These are phyloP conservation scores for Apiospora pterosperma DNA, from an alignment of 2,329 filamentous ascomycete genomes.

Conservation along the genomic window DNA sequence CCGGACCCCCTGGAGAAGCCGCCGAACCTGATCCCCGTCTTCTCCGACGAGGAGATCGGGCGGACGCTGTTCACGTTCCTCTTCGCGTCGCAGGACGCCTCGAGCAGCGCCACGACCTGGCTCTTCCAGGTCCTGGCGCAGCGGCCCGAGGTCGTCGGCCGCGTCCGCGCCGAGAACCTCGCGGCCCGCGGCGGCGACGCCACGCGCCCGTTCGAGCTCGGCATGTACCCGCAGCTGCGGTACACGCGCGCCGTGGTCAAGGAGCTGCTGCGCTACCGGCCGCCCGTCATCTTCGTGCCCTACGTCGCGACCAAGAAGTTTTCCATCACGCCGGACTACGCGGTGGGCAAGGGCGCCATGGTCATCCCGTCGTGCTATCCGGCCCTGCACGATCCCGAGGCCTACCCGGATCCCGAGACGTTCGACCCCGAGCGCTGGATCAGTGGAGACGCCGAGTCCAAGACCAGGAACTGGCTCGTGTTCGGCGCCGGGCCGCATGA, in stretches of 20 bases:
- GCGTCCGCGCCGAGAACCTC: constrained; percentile 45
- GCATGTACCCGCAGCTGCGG: constrained; percentile 42
- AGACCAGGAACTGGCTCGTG: constrained; percentile 52
- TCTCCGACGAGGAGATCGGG: constrained; percentile 45
- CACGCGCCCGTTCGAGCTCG: constrained; percentile 36
- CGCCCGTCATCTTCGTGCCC: constrained; percentile 52
- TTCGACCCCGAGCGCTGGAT: constrained; percentile 53
- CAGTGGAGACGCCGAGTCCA: constrained; percentile 43
- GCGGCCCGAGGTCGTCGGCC: constrained; percentile 43
- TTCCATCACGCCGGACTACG: constrained; percentile 44
- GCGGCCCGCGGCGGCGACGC: constrained; percentile 38
- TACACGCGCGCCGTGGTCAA: constrained; percentile 53
- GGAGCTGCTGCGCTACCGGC: constrained; percentile 48
- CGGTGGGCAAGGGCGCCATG: constrained; percentile 46
- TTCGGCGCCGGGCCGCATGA: constrained; percentile 50
- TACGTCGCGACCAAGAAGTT: constrained; percentile 46
- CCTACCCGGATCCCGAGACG: constrained; percentile 41
- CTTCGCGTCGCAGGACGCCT: constrained; percentile 52
- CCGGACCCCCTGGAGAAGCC: constrained; percentile 43
- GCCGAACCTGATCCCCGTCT: constrained; percentile 44
- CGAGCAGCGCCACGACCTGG: constrained; percentile 50
- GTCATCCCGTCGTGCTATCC: constrained; percentile 49
- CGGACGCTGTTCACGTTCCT: constrained; percentile 51
- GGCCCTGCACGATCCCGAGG: constrained; percentile 45
- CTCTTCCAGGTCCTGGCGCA: constrained; percentile 50